Conservation (phyloP, 306 rosid species). For the peach (Prunus persica) region Prunus_persica_NCBIv2 NC_034014.1:978501-979000, state of each 20-base stretch:
- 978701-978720: slow-evolving; percentile 90
- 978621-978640: not conserved
- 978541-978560: not conserved
- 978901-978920: slow-evolving; percentile 7
- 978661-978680: slow-evolving; percentile 68
- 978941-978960: not conserved
- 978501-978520: not conserved
- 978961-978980: not conserved
- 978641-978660: not conserved
- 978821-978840: slow-evolving; percentile 78
- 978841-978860: slow-evolving; percentile 86
- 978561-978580: not conserved
- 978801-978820: slow-evolving; percentile 95
- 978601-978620: no score
- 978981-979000: not conserved
- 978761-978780: slow-evolving; percentile 88
- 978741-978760: slow-evolving; percentile 88
- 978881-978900: slow-evolving; percentile 97
- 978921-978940: not conserved
- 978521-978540: not conserved
- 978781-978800: slow-evolving; percentile 81
- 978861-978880: slow-evolving; percentile 65
- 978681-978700: slow-evolving; percentile 89
- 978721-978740: slow-evolving; percentile 98
- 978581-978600: not conserved